Evolutionary conservation across 2,329 filamentous ascomycete species (phyloP).

Genomic region (Gyromitra esculenta): DNA sequence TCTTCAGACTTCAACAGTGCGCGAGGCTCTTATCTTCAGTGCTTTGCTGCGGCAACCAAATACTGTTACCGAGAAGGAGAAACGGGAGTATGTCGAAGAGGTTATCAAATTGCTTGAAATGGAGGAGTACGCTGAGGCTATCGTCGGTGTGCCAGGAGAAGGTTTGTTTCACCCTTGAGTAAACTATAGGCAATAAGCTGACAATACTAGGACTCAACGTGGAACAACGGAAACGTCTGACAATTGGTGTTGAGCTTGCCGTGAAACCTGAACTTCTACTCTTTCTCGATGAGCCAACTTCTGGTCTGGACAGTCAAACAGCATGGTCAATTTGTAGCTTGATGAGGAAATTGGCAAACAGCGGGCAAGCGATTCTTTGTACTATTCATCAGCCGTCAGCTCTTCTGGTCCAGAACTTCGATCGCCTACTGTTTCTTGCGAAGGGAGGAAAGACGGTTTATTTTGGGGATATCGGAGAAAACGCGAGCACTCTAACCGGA

Average conservation of each 20-base stretch:
- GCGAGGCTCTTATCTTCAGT: constrained; percentile 87
- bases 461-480: constrained; percentile 79
- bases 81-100: constrained; percentile 86
- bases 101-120: constrained; percentile 92
- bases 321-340: constrained; percentile 91
- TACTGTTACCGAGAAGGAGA: constrained; percentile 76
- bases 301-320: constrained; percentile 90
- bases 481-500: constrained; percentile 72
- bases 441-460: constrained; percentile 82
- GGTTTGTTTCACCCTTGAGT: constrained; percentile 69
- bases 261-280: constrained; percentile 89
- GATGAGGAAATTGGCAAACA: constrained; percentile 87
- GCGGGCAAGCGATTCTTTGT: constrained; percentile 91
- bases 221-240: constrained; percentile 74
- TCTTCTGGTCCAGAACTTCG: constrained; percentile 91
- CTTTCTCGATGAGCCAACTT: constrained; percentile 95
- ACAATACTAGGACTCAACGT: constrained; percentile 70
- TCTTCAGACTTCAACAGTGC: constrained; percentile 82
- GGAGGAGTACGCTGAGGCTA: constrained; percentile 86
- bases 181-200: constrained; percentile 59
- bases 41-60: constrained; percentile 85
- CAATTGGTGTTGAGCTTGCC: constrained; percentile 94
- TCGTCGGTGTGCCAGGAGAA: constrained; percentile 90
- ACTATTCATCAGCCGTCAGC: constrained; percentile 98
- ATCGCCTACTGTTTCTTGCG: constrained; percentile 79